Conservation (phyloP, 306 rosid genomes). For the Casuarina glauca region DNA sequence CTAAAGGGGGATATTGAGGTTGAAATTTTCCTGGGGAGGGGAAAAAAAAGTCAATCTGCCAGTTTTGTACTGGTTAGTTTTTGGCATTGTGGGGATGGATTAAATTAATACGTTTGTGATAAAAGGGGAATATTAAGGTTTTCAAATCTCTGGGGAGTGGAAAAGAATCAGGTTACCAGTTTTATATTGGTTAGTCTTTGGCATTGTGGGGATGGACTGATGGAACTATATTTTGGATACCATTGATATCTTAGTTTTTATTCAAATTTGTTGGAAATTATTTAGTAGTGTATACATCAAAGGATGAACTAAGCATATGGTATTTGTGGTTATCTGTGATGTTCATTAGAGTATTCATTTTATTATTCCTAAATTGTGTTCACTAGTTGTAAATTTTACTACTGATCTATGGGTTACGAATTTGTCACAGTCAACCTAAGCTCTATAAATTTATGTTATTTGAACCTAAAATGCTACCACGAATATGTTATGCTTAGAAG, state of each 20-base stretch:
- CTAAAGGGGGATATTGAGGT: neutral
- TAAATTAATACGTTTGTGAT: neutral
- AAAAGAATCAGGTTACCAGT: neutral
- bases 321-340: neutral
- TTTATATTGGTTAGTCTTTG: neutral
- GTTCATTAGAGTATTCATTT: neutral
- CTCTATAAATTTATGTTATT: conserved; percentile 8
- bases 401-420: neutral
- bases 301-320: neutral
- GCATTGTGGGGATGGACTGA: neutral
- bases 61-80: neutral
- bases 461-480: conserved; percentile 5
- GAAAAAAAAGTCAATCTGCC: neutral
- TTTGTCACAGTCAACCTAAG: neutral
- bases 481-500: neutral
- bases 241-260: neutral
- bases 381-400: neutral
- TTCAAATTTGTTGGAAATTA: neutral
- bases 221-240: neutral
- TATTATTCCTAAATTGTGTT: neutral
- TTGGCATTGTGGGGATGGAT: neutral
- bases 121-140: neutral
- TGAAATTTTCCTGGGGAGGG: neutral
- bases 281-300: neutral
- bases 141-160: neutral